phyloP scores from a whole-genome alignment of 345 rosid genomes.

The Sapria himalayana region DNA sequence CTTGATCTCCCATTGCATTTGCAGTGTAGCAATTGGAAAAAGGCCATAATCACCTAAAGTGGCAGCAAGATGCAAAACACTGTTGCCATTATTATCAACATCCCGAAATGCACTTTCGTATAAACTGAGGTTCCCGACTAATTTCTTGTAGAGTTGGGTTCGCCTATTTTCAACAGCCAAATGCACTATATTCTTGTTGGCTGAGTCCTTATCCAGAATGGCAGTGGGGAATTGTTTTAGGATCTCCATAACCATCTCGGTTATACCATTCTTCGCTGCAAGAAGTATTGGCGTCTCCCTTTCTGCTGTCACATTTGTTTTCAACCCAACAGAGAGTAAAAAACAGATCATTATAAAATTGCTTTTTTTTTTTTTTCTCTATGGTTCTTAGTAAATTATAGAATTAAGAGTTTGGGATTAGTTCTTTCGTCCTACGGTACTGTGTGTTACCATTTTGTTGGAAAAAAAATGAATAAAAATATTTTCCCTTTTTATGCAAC shows the following conservation, averaged over 20 bases:
- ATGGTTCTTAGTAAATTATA: no score
- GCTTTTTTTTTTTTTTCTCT: slow-evolving; percentile 8
- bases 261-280: slow-evolving; percentile 16
- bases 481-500: no score
- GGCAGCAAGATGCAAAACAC: slow-evolving; percentile 36
- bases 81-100: slow-evolving; percentile 22
- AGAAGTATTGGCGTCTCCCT: slow-evolving; percentile 11
- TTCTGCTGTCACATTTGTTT: background rate
- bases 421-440: background rate
- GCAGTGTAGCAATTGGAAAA: slow-evolving; percentile 30
- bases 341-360: no score
- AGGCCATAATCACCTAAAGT: slow-evolving; percentile 22
- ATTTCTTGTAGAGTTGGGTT: slow-evolving; percentile 15
- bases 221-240: slow-evolving; percentile 12
- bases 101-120: slow-evolving; percentile 15
- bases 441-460: no score
- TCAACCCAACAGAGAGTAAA: slow-evolving; percentile 5
- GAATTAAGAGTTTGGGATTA: slow-evolving; percentile 3
- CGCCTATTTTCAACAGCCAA: slow-evolving; percentile 36
- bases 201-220: slow-evolving; percentile 10
- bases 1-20: slow-evolving; percentile 50
- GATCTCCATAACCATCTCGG: slow-evolving; percentile 15
- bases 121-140: slow-evolving; percentile 8
- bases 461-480: no score
- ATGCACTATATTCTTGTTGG: slow-evolving; percentile 15